phyloP scores from a whole-genome alignment of 352 stramenopile species.

The Blastocystis sp. region DNA sequence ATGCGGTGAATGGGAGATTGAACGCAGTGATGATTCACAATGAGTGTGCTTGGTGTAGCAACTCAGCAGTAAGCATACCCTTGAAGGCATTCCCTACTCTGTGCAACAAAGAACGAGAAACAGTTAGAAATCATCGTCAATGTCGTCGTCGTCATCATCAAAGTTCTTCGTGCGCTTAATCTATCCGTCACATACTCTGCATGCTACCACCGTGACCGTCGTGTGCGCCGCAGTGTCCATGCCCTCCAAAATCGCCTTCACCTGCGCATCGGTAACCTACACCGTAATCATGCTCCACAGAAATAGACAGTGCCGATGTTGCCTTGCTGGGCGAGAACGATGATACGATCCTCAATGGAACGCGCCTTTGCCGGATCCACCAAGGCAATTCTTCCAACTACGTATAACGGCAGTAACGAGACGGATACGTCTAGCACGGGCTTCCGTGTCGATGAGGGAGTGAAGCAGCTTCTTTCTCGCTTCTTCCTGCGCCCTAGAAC shows the following conservation, averaged over 20 bases:
- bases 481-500: constrained; percentile 44
- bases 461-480: constrained; percentile 64
- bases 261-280: constrained; percentile 58
- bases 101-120: constrained; percentile 23
- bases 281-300: not conserved
- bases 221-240: constrained; percentile 50
- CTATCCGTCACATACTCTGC: not conserved
- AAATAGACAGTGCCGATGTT: not conserved
- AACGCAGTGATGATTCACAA: too few species aligned
- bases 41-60: too few species aligned
- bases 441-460: constrained; percentile 50
- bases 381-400: constrained; percentile 60
- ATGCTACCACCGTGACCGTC: constrained; percentile 24
- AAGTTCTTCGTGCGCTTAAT: constrained; percentile 27
- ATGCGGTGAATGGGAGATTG: too few species aligned
- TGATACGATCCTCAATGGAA: constrained; percentile 64
- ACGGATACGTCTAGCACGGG: constrained; percentile 31
- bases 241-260: constrained; percentile 49
- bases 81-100: too few species aligned
- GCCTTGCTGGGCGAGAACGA: constrained; percentile 37
- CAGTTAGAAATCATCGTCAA: constrained; percentile 28
- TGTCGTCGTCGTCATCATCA: constrained; percentile 60
- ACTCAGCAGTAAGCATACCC: too few species aligned
- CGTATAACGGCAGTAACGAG: not conserved
- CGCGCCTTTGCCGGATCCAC: constrained; percentile 57